Percentiles rank a stretch among this genome's conserved stretches.
These are phyloP conservation scores for Aphanomyces invadans DNA, from an alignment of 352 stramenopile species.

Conservation along the genomic window DNA sequence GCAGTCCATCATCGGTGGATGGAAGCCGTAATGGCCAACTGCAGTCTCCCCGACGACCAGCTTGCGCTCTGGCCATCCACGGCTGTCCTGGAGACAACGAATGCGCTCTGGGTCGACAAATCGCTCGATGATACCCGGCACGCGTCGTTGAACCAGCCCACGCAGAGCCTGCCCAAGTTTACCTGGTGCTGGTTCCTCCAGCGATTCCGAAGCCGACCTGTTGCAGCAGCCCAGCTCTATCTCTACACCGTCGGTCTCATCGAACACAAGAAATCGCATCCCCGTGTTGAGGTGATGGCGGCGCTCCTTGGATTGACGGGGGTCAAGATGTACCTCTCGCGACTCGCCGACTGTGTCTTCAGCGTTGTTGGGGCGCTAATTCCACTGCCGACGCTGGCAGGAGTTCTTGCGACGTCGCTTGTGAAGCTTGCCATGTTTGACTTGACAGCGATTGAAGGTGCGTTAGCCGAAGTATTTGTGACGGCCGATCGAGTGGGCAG, in stretches of 20 bases:
- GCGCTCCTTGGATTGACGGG: conserved; percentile 1
- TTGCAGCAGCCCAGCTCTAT: conserved; percentile 12
- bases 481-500: neutral
- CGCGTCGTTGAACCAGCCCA: neutral
- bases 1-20: conserved; percentile 16
- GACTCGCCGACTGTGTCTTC: conserved; percentile 10
- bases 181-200: conserved; percentile 6
- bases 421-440: neutral
- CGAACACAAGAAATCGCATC: neutral
- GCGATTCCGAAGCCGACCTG: neutral
- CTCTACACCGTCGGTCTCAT: conserved; percentile 11
- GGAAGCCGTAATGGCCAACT: neutral
- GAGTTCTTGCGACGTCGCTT: neutral
- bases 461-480: conserved; percentile 14
- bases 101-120: conserved; percentile 8
- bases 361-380: conserved; percentile 2
- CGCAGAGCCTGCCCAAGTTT: conserved; percentile 18
- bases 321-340: neutral
- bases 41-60: neutral
- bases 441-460: neutral
- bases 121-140: neutral
- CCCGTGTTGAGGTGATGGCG: conserved; percentile 12
- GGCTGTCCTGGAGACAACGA: neutral
- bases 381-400: conserved; percentile 12
- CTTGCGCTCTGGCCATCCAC: neutral